Conservation (phyloP, 257 asterid genomes). For the Capsicum baccatum region DNA sequence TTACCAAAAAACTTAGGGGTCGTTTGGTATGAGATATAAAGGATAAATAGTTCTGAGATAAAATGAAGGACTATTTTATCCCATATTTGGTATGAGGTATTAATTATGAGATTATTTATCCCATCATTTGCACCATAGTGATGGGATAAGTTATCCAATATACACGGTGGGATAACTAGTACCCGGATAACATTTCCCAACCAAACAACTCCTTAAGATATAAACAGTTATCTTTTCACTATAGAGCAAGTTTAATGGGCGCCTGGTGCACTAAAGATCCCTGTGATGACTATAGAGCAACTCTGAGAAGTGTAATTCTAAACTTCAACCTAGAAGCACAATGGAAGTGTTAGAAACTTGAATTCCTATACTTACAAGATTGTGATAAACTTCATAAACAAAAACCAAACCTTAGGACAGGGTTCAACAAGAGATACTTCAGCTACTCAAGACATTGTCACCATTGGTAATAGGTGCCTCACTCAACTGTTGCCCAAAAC, state of each 20-base stretch:
- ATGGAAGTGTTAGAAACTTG: background rate
- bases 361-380: constrained; percentile 23
- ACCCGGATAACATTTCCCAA: too few relatives aligned
- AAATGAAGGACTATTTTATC: too few relatives aligned
- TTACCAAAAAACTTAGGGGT: too few relatives aligned
- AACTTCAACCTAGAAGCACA: background rate
- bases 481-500: constrained; percentile 40
- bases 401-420: background rate
- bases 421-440: background rate
- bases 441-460: constrained; percentile 27
- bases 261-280: too few relatives aligned
- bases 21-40: too few relatives aligned
- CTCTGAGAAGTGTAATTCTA: background rate
- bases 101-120: too few relatives aligned
- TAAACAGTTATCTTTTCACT: background rate
- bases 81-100: too few relatives aligned
- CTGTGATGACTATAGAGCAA: background rate
- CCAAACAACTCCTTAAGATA: too few relatives aligned
- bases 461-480: constrained; percentile 54
- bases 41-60: too few relatives aligned
- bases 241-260: background rate
- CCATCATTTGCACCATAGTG: too few relatives aligned
- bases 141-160: too few relatives aligned
- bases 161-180: too few relatives aligned
- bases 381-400: background rate